Percentiles rank a stretch among this genome's conserved stretches.
Conservation (phyloP, 768 basidiomycete genomes). For the Krasilnikovozyma curviuscula region DNA sequence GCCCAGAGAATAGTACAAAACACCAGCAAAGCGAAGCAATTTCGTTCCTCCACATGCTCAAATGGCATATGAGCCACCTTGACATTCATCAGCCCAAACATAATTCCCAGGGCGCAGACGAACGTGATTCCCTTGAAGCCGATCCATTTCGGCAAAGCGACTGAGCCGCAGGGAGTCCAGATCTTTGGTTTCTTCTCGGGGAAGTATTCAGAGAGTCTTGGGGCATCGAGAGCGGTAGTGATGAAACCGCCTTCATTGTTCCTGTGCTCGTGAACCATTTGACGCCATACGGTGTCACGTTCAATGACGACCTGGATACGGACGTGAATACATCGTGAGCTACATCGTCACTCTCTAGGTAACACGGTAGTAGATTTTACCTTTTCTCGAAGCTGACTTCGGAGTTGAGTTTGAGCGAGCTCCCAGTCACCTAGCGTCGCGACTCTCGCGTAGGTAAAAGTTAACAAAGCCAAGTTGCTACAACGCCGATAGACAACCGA, state of each 20-base stretch:
- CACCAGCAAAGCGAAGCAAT: conserved; percentile 70
- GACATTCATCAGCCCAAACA: conserved; percentile 43
- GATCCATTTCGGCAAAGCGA: conserved; percentile 35
- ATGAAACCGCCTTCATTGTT: conserved; percentile 13
- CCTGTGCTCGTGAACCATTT: conserved; percentile 54
- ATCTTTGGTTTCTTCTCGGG: conserved; percentile 33
- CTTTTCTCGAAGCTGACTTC: conserved; percentile 71
- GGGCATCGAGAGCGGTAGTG: conserved; percentile 16
- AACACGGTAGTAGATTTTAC: conserved; percentile 10
- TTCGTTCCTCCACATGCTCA: conserved; percentile 51
- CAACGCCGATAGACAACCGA: no score
- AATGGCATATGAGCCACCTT: conserved; percentile 29
- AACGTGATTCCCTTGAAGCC: conserved; percentile 45
- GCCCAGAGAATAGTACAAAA: conserved; percentile 93
- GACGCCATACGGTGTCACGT: conserved; percentile 89
- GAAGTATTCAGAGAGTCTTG: conserved; percentile 14
- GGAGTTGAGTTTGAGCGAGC: conserved; percentile 59
- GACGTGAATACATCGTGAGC: neutral
- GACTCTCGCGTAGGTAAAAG: conserved; percentile 64
- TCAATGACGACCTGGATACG: conserved; percentile 70
- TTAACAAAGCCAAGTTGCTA: no score
- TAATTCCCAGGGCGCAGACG: conserved; percentile 38
- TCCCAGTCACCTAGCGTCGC: conserved; percentile 52
- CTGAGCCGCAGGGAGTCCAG: conserved; percentile 43
- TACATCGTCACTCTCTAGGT: conserved; percentile 11